phyloP scores from a whole-genome alignment of 495 filamentous ascomycete genomes.

The Talaromyces adpressus region DNA sequence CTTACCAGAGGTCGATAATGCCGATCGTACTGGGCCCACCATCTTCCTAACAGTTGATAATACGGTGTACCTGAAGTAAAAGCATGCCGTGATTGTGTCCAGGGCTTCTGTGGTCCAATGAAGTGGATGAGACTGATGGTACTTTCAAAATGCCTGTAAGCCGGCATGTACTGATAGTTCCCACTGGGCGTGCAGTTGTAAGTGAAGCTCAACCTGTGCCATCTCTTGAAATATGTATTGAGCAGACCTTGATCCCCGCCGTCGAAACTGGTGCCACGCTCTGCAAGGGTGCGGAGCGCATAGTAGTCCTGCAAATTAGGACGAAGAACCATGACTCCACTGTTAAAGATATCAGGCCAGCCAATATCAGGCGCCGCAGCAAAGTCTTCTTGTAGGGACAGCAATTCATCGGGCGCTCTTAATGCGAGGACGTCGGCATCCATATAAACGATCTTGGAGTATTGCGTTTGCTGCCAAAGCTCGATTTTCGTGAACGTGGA shows the following conservation, averaged over 20 bases:
- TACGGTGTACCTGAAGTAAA: constrained; percentile 56
- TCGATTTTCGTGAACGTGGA: constrained; percentile 95
- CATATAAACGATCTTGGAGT: constrained; percentile 82
- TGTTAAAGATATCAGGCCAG: constrained; percentile 98
- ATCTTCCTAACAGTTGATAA: constrained; percentile 70
- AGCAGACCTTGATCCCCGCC: constrained; percentile 94
- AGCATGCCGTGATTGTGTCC: constrained; percentile 61
- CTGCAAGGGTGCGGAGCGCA: constrained; percentile 73
- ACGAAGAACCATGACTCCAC: constrained; percentile 83
- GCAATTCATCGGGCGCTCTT: constrained; percentile 86
- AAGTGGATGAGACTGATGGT: constrained; percentile 87
- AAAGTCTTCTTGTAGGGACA: constrained; percentile 68
- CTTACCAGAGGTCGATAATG: constrained; percentile 61
- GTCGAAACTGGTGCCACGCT: constrained; percentile 87
- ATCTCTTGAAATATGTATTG: constrained; percentile 88
- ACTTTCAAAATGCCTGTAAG: constrained; percentile 86
- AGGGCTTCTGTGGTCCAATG: constrained; percentile 87
- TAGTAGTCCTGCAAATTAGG: constrained; percentile 86
- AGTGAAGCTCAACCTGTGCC: constrained; percentile 83
- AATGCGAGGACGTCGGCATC: constrained; percentile 87
- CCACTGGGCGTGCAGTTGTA: constrained; percentile 96
- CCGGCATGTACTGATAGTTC: constrained; percentile 91
- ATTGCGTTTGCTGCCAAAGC: constrained; percentile 88
- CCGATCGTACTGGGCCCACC: constrained; percentile 89
- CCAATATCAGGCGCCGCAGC: constrained; percentile 92